Evolutionary conservation across 1,284 basidiomycete species (phyloP).

Genomic region (Cutaneotrichosporon dermatis): DNA sequence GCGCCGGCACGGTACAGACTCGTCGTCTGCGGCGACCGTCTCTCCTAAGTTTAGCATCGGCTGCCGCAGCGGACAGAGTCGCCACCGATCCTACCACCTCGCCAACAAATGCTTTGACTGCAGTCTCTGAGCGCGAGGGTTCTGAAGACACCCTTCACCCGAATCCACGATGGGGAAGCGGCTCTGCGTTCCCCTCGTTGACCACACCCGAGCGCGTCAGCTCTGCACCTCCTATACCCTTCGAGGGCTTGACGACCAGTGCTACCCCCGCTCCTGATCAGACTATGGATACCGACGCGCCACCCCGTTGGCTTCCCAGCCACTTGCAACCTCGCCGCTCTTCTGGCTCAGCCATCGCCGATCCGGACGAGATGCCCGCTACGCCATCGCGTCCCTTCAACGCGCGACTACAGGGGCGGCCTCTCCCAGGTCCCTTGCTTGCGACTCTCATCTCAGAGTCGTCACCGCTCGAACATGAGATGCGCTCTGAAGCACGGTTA

Average conservation of each 20-base stretch:
- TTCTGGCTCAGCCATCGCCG: neutral
- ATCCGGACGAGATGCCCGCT: neutral
- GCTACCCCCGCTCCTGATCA: constrained; percentile 24
- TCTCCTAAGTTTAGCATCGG: constrained; percentile 21
- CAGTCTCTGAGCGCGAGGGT: neutral
- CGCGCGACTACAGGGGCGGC: constrained; percentile 27
- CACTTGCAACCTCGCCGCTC: constrained; percentile 1
- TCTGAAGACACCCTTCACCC: neutral
- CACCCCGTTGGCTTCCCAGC: neutral
- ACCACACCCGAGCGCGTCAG: constrained; percentile 24
- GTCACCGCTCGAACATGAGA: constrained; percentile 43
- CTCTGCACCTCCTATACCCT: constrained; percentile 30
- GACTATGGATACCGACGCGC: constrained; percentile 12
- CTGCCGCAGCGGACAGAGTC: neutral
- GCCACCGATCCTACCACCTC: neutral
- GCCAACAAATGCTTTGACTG: neutral
- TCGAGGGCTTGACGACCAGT: constrained; percentile 24
- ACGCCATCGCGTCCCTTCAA: constrained; percentile 1
- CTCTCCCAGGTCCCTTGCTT: constrained; percentile 37
- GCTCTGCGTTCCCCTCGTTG: constrained; percentile 11
- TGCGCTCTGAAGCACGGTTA: constrained; percentile 43
- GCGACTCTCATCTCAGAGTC: constrained; percentile 45
- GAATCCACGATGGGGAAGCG: constrained; percentile 24
- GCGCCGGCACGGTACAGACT: constrained; percentile 3
- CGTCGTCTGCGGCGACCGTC: constrained; percentile 34